These are phyloP conservation scores for Exsudoporus frostii DNA, from an alignment of 768 basidiomycete genomes.

Conservation along the genomic window DNA sequence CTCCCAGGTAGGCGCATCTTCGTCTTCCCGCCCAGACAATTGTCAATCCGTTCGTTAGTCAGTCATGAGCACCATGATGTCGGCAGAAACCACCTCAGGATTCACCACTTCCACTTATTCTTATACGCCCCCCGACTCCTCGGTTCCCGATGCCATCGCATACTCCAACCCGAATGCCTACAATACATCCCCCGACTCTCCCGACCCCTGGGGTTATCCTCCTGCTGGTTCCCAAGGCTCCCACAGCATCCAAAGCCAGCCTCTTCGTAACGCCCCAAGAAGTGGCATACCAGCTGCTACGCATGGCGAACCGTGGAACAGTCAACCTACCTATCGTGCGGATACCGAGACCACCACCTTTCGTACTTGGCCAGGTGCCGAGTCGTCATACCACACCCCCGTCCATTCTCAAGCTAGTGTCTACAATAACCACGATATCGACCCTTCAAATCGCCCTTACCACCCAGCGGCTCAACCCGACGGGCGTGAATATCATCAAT, in stretches of 20 bases:
- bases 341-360: conserved; percentile 38
- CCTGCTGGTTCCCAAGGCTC: conserved; percentile 28
- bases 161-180: conserved; percentile 45
- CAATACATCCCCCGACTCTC: conserved; percentile 40
- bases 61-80: conserved; percentile 38
- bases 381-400: conserved; percentile 35
- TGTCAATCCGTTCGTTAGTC: conserved; percentile 17
- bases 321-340: conserved; percentile 24
- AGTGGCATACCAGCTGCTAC: conserved; percentile 16
- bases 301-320: conserved; percentile 23
- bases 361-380: conserved; percentile 49
- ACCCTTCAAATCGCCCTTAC: conserved; percentile 37
- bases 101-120: conserved; percentile 43
- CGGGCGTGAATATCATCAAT: conserved; percentile 34
- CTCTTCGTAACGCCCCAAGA: conserved; percentile 40
- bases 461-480: conserved; percentile 38
- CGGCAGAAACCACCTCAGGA: conserved; percentile 32
- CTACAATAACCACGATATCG: conserved; percentile 34
- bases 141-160: conserved; percentile 38
- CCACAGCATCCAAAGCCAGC: conserved; percentile 46
- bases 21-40: background rate
- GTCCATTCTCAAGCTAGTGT: conserved; percentile 20
- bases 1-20: conserved; percentile 40
- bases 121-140: conserved; percentile 41
- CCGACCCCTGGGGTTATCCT: conserved; percentile 57